Percentiles rank a stretch among this genome's conserved stretches.
Evolutionary conservation across 306 rosid species (phyloP).

Genomic region (Prunus davidiana): DNA sequence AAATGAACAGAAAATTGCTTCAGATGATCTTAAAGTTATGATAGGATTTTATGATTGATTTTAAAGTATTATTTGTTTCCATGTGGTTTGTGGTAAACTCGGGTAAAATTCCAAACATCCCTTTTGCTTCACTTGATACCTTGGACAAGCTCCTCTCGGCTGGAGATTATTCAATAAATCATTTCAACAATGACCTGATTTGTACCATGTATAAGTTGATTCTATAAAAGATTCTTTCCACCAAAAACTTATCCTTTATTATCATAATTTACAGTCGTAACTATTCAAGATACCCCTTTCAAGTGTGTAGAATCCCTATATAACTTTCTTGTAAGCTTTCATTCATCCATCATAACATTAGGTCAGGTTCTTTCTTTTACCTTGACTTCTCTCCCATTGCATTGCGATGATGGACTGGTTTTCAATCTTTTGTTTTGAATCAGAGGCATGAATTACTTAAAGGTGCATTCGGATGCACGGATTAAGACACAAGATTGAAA

Average conservation of each 20-base stretch:
- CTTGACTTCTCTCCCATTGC: not conserved
- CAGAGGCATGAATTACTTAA: not conserved
- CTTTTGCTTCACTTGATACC: not conserved
- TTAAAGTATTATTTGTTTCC: not conserved
- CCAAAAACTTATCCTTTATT: not conserved
- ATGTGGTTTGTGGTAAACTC: not conserved
- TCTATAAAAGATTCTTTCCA: not conserved
- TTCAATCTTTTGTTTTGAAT: not conserved
- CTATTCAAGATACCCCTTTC: not conserved
- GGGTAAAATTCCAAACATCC: not conserved
- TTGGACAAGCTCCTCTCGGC: not conserved
- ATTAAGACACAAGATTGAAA: too few relatives aligned
- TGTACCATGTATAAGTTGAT: not conserved
- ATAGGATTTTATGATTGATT: not conserved
- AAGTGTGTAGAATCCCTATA: not conserved
- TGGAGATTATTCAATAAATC: not conserved
- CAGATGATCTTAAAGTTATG: not conserved
- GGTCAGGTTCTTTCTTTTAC: not conserved
- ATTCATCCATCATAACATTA: not conserved
- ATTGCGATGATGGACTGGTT: not conserved
- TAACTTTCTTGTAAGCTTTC: not conserved
- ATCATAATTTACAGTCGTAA: not conserved
- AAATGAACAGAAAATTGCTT: not conserved
- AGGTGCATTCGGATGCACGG: not conserved
- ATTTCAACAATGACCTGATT: not conserved